phyloP scores from a whole-genome alignment of 306 rosid genomes.

The Cicer chorassanicum region DNA sequence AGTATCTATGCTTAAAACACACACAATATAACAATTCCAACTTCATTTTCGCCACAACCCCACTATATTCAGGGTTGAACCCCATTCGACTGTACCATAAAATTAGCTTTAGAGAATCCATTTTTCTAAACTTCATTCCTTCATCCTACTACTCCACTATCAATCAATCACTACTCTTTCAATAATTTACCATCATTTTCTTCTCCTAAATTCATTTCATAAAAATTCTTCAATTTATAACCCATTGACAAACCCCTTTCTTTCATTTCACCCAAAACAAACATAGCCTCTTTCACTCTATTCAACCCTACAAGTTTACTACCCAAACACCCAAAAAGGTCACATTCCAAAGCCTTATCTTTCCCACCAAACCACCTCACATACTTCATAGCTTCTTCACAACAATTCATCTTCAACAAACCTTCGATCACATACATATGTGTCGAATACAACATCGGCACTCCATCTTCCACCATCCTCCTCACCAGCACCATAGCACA shows the following conservation, averaged over 20 bases:
- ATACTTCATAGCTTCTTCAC: conserved; percentile 52
- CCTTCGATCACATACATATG: conserved; percentile 50
- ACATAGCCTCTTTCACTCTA: conserved; percentile 48
- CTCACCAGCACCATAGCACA: conserved; percentile 63
- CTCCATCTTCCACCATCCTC: conserved; percentile 71
- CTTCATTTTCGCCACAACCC: too few species aligned
- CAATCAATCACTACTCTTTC: neutral
- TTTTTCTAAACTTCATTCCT: neutral
- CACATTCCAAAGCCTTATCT: conserved; percentile 52
- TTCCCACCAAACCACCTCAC: conserved; percentile 52
- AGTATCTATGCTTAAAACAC: too few species aligned
- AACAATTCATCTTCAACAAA: conserved; percentile 41
- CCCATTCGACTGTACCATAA: too few species aligned
- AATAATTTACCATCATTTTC: conserved; percentile 17
- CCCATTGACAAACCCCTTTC: conserved; percentile 52
- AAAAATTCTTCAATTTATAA: conserved; percentile 43
- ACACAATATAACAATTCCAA: too few species aligned
- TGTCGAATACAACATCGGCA: conserved; percentile 51
- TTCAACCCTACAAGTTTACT: conserved; percentile 45
- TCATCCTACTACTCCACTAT: conserved; percentile 1
- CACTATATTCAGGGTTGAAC: neutral
- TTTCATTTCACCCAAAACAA: conserved; percentile 59
- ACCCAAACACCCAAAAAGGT: conserved; percentile 57
- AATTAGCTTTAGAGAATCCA: neutral
- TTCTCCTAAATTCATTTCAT: conserved; percentile 29